Evolutionary conservation across 1,284 basidiomycete species (phyloP).

Genomic region (Lignosus rhinocerotis): DNA sequence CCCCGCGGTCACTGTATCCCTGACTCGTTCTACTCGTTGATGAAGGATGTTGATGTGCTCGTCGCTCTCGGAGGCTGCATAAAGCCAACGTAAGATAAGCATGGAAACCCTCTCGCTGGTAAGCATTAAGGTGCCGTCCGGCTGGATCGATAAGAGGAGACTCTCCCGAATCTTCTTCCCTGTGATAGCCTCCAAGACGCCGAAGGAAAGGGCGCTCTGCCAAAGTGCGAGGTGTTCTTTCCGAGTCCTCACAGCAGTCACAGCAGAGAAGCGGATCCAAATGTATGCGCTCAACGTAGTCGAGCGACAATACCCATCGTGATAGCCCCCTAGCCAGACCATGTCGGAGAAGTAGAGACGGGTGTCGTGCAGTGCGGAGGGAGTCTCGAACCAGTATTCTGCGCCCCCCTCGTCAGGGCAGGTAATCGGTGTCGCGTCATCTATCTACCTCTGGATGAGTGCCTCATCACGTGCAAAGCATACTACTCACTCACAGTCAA

Average conservation of each 20-base stretch:
- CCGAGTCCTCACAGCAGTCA: background rate
- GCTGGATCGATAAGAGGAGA: background rate
- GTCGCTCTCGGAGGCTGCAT: too few relatives aligned
- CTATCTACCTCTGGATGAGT: too few relatives aligned
- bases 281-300: background rate
- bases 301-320: background rate
- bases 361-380: background rate
- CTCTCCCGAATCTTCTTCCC: constrained; percentile 3
- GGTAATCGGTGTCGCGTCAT: too few relatives aligned
- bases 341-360: background rate
- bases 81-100: background rate
- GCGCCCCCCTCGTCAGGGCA: too few relatives aligned
- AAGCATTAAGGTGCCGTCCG: background rate
- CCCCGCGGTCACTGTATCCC: too few relatives aligned
- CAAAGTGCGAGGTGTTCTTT: constrained; percentile 2
- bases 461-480: too few relatives aligned
- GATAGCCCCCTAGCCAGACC: background rate
- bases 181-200: constrained; percentile 7
- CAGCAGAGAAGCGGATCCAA: background rate
- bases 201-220: constrained; percentile 9
- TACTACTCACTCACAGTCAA: too few relatives aligned
- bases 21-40: too few relatives aligned
- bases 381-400: too few relatives aligned
- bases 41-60: too few relatives aligned
- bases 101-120: background rate